phyloP scores from a whole-genome alignment of 2,329 filamentous ascomycete genomes.

The Sporothrix pseudoabietina region DNA sequence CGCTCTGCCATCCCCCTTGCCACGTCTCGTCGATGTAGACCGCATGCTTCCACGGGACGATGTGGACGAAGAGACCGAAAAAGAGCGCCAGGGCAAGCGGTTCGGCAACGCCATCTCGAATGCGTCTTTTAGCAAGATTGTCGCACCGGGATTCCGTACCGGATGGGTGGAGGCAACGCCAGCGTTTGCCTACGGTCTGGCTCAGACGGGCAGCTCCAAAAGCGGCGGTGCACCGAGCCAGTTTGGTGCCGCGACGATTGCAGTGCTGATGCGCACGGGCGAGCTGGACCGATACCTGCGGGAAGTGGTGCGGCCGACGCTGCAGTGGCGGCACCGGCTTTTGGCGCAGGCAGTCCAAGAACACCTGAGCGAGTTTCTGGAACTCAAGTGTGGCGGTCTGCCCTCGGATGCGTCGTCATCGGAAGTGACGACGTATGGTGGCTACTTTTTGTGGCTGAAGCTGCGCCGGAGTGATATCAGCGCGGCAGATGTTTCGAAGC shows the following conservation, averaged over 20 bases:
- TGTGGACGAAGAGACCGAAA: conserved; percentile 50
- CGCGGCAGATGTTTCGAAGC: conserved; percentile 57
- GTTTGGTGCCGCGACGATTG: conserved; percentile 54
- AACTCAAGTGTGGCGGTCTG: conserved; percentile 42
- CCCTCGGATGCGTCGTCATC: conserved; percentile 41
- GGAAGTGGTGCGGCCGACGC: conserved; percentile 48
- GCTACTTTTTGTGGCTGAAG: conserved; percentile 83
- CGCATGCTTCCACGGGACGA: conserved; percentile 55
- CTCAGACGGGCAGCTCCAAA: conserved; percentile 56
- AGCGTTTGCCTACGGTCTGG: conserved; percentile 54
- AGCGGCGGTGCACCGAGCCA: conserved; percentile 60
- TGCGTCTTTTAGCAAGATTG: conserved; percentile 86
- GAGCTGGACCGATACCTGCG: conserved; percentile 51
- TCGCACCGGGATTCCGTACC: conserved; percentile 76
- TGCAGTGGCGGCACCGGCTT: conserved; percentile 51
- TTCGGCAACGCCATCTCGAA: conserved; percentile 87
- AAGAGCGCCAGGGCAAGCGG: conserved; percentile 21
- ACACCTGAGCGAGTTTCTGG: conserved; percentile 65
- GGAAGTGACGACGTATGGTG: conserved; percentile 64
- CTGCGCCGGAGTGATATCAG: conserved; percentile 56
- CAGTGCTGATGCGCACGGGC: conserved; percentile 52
- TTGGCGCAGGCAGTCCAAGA: conserved; percentile 63
- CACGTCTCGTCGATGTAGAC: conserved; percentile 79
- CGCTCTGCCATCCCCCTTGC: conserved; percentile 52
- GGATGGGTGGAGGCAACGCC: conserved; percentile 83